Base-by-base conservation (phyloP, 2,329 filamentous ascomycete species). In the Penicillium sp. region DNA sequence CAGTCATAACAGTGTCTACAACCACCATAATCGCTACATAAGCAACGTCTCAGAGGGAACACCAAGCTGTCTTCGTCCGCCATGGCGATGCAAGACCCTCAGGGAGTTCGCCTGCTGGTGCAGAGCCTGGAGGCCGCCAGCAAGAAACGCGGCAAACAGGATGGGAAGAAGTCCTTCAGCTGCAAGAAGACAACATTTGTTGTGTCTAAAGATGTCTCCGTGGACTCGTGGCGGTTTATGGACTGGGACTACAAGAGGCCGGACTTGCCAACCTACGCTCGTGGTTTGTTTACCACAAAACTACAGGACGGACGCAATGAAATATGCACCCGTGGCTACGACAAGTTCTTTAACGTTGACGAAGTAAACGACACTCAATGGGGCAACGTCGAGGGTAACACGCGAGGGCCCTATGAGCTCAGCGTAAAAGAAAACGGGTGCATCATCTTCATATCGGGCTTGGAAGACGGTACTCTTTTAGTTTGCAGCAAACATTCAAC, bases 401-500 rank as follows among this genome's bases (percentile, higher is more conserved):
- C 94, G 0, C 78, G 84, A 61, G 91, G 91, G 0, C 94, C 94
- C 0, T 99, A 97, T 66, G 94, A 99, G 74, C 78, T 99, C 56
- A 97, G 91, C 57, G 84, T 97, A 52, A 99, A 99, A 76, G 94
- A 99, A 74, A 99, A 99, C 67, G 94, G 94, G n/a, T 99, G 94
- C 73, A 99, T 99, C 73, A 97, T 99, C 64, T 99, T 99, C 77
- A 86, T 99, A 46, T 88, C 91, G 16, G 94, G 92, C 14, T 79
- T 99, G 21, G 90, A 95, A 66, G 92, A 97, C 66, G 92, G 85
- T 35, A 91, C 90, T 1, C 79, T 99, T 9, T 79, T 99, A 7
- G 92, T 99, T n/a, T 97, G 93, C 82, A 97, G 93, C 80, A 99
- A 99, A 70, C 94, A 99, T 72, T 97, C 94, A 0, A 97, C 92